These are phyloP conservation scores for Torrubiellomyces zombiae DNA, from an alignment of 2,329 filamentous ascomycete genomes.

Conservation along the genomic window DNA sequence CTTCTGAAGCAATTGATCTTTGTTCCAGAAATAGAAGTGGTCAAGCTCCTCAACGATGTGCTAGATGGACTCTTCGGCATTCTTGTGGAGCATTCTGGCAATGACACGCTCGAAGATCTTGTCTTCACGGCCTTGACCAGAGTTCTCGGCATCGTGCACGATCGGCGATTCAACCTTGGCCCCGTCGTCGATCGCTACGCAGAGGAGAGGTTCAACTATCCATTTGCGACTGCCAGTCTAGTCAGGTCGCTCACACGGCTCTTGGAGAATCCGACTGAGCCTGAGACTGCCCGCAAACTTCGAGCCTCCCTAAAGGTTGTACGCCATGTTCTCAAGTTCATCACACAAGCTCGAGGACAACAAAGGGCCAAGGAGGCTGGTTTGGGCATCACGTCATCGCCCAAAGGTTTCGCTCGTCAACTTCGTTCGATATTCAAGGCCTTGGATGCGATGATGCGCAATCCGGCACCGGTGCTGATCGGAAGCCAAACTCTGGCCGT, in stretches of 20 bases:
- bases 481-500: conserved; percentile 91
- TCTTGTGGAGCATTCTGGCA: conserved; percentile 76
- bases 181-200: conserved; percentile 87
- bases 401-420: conserved; percentile 61
- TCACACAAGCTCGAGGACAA: conserved; percentile 72
- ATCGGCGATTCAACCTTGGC: conserved; percentile 80
- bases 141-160: conserved; percentile 83
- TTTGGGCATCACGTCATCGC: conserved; percentile 65
- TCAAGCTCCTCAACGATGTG: conserved; percentile 80
- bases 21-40: conserved; percentile 92
- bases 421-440: conserved; percentile 78
- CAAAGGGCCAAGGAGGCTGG: conserved; percentile 79
- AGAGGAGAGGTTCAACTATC: conserved; percentile 78
- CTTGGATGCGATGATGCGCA: conserved; percentile 79
- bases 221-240: conserved; percentile 76
- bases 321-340: conserved; percentile 83
- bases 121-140: conserved; percentile 82
- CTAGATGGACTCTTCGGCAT: conserved; percentile 86
- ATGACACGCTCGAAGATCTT: conserved; percentile 81
- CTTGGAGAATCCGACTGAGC: conserved; percentile 66
- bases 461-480: conserved; percentile 66
- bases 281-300: conserved; percentile 67
- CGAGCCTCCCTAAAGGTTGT: conserved; percentile 91
- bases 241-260: conserved; percentile 75
- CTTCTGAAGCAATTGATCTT: conserved; percentile 75